Base-by-base conservation (phyloP, 331 rosid genomes). In the Malus hybrid region DNA sequence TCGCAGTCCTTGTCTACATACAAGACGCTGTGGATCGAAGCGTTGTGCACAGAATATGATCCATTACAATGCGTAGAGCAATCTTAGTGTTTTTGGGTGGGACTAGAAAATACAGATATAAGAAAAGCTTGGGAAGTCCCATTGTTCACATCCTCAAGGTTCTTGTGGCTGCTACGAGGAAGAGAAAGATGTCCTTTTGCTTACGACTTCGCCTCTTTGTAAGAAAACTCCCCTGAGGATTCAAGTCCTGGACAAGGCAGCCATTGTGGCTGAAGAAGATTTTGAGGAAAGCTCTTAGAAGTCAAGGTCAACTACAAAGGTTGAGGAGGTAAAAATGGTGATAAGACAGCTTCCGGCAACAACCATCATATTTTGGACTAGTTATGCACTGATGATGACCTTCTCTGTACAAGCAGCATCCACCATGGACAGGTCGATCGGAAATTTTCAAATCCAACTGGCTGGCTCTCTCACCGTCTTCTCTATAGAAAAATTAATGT, bases 251-350 rank as follows among this genome's bases (percentile, higher is more conserved):
- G 95, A 91, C 89, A 94, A 91, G 84, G 97, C 96, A 10, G 89
- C 96, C 1, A 84, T 90, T 59, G 85, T 83, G 39, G 76, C 68
- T 50, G 95, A 91, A 72, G 88, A 80, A 76, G 93, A 91, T 70
- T 84, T 87, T 82, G 93, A 86, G 75, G 96, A 85, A 73, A 82
- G 36, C 78, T 96, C 93, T 0, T 91, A 95, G 96, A 91, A 82
- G 80, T 64, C 88, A 48, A 79, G 97, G 83, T 76, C 97, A 12
- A 72, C 88, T 76, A 88, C 94, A 81, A 90, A 88, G 74, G 85
- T 90, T 11, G 98, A 91, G 80, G 96, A 93, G 83, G 97, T 91
- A 78, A 93, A 93, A 81, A 94, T 90, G 97, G 79, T 91, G 90
- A 81, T 75, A 65, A 90, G 89, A 29, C 83, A 88, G 36, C 80